Evolutionary conservation across 768 basidiomycete species (phyloP).

Genomic region (Tephrocybe sp.): DNA sequence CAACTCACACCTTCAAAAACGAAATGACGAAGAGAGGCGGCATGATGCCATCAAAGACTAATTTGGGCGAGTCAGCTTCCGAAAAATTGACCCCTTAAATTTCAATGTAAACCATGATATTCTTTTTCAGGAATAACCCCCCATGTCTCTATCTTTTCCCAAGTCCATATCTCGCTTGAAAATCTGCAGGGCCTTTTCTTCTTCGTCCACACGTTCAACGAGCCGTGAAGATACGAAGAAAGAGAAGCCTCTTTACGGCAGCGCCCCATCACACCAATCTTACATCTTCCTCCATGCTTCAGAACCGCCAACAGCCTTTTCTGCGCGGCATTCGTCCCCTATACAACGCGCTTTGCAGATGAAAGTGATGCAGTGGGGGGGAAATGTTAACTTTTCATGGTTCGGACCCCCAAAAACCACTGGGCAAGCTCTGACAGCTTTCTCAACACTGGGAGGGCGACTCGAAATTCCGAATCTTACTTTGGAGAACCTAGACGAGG

Average conservation of each 20-base stretch:
- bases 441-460: slow-evolving; percentile 45
- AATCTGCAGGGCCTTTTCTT: neutral
- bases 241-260: slow-evolving; percentile 40
- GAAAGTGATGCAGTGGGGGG: slow-evolving; percentile 46
- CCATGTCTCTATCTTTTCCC: neutral
- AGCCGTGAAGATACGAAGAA: neutral
- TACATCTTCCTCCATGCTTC: slow-evolving; percentile 58
- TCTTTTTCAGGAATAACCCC: too few relatives aligned
- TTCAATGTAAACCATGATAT: too few relatives aligned
- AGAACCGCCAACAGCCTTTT: slow-evolving; percentile 48
- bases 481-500: slow-evolving; percentile 49
- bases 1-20: too few relatives aligned
- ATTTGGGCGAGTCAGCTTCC: neutral
- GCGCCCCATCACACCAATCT: slow-evolving; percentile 48
- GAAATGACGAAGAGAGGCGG: too few relatives aligned
- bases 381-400: slow-evolving; percentile 64
- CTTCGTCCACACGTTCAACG: neutral
- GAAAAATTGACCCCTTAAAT: too few relatives aligned
- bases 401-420: slow-evolving; percentile 19
- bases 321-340: slow-evolving; percentile 45
- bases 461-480: slow-evolving; percentile 51
- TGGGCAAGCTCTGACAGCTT: slow-evolving; percentile 44
- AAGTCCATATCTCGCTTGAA: neutral
- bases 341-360: slow-evolving; percentile 52
- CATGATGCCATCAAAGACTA: too few relatives aligned